These are phyloP conservation scores for Apiospora sp. DNA, from an alignment of 2,329 filamentous ascomycete genomes.

Conservation along the genomic window DNA sequence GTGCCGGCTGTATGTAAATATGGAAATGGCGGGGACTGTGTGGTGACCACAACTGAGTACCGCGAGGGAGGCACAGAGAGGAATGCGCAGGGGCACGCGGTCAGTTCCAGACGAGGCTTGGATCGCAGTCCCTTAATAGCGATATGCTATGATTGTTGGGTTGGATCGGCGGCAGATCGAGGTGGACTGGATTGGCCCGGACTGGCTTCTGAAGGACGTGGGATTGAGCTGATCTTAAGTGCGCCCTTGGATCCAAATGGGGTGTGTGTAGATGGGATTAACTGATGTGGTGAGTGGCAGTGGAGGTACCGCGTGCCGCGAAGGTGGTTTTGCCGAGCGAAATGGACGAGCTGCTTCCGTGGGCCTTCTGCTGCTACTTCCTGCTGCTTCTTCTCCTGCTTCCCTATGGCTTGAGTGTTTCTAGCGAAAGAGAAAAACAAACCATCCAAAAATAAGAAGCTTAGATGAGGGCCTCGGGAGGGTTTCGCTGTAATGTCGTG, in stretches of 20 bases:
- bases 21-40: conserved; percentile 7
- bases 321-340: conserved; percentile 10
- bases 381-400: background rate
- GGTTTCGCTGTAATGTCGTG: conserved; percentile 19
- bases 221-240: conserved; percentile 13
- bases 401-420: background rate
- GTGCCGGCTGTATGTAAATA: background rate
- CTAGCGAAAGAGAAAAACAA: background rate
- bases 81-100: background rate
- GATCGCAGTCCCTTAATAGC: conserved; percentile 15
- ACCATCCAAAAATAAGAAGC: background rate
- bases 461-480: conserved; percentile 9
- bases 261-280: background rate
- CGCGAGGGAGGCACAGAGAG: background rate
- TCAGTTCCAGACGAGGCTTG: conserved; percentile 5
- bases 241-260: background rate
- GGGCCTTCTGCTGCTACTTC: background rate
- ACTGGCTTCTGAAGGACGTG: conserved; percentile 11
- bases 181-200: background rate
- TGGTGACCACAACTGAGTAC: background rate
- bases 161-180: conserved; percentile 18
- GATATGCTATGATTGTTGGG: background rate
- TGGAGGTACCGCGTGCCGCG: background rate
- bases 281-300: background rate
- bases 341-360: conserved; percentile 6